Percentiles rank a stretch among this genome's conserved stretches.
Evolutionary conservation across 352 stramenopile species (phyloP).

Genomic region (Phytopythium helicoides): DNA sequence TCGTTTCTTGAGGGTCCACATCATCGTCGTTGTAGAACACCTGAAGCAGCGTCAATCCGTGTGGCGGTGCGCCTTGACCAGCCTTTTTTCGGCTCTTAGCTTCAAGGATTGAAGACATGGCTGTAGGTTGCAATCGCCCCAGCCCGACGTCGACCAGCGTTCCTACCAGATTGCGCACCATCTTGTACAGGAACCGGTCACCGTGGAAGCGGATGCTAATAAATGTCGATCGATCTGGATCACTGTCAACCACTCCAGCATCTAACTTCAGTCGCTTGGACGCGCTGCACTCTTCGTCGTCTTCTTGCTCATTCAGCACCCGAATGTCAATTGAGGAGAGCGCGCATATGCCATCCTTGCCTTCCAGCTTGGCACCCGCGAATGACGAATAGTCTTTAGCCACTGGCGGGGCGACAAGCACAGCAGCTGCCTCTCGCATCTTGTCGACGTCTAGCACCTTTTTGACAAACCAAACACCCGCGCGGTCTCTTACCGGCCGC

Average conservation of each 20-base stretch:
- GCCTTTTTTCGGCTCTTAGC: constrained; percentile 49
- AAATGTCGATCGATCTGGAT: constrained; percentile 4
- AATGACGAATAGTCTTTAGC: constrained; percentile 72
- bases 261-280: neutral
- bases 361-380: constrained; percentile 43
- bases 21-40: constrained; percentile 12
- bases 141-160: constrained; percentile 77
- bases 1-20: neutral
- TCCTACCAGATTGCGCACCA: constrained; percentile 82
- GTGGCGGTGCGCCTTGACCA: constrained; percentile 62
- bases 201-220: constrained; percentile 61
- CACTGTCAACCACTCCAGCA: neutral
- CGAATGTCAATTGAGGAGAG: constrained; percentile 35
- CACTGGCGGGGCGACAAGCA: constrained; percentile 23
- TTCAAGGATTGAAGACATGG: constrained; percentile 44
- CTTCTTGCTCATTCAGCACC: constrained; percentile 28
- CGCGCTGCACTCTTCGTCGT: constrained; percentile 22
- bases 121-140: constrained; percentile 31
- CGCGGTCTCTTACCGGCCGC: constrained; percentile 44
- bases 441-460: constrained; percentile 48
- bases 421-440: constrained; percentile 42
- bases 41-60: constrained; percentile 51
- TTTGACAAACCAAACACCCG: constrained; percentile 57
- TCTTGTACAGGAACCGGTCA: constrained; percentile 83
- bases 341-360: constrained; percentile 51